Conservation (phyloP, 2,329 filamentous ascomycete species). For the Claviceps sp. region DNA sequence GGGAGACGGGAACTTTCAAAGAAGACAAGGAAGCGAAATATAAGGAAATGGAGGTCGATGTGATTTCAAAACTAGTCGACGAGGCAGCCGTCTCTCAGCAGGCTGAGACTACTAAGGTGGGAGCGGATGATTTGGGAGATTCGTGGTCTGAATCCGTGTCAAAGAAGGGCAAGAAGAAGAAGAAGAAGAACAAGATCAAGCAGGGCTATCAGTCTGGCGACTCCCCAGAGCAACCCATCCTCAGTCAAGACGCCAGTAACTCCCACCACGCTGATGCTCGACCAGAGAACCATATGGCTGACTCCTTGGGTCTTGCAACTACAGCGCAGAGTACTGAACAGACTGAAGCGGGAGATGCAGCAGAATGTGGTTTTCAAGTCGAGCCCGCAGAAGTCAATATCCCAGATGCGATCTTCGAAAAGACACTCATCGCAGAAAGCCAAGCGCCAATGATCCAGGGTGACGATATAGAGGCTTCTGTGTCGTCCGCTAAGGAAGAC, state of each 20-base stretch:
- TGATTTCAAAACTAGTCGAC: constrained; percentile 6
- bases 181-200: constrained; percentile 12
- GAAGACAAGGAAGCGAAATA: constrained; percentile 21
- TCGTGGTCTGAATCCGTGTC: constrained; percentile 7
- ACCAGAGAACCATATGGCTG: constrained; percentile 7
- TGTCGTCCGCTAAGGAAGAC: not conserved
- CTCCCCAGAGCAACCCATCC: constrained; percentile 2
- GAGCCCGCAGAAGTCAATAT: not conserved
- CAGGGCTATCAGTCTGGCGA: constrained; percentile 2
- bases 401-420: not conserved
- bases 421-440: not conserved
- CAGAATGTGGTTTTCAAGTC: constrained; percentile 4
- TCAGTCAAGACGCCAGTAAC: constrained; percentile 4
- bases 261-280: constrained; percentile 5
- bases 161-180: constrained; percentile 19
- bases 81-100: constrained; percentile 6
- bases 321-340: constrained; percentile 5
- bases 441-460: not conserved
- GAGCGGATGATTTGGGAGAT: constrained; percentile 1
- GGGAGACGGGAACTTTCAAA: constrained; percentile 8
- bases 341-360: constrained; percentile 2
- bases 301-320: constrained; percentile 6
- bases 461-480: constrained; percentile 2
- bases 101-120: constrained; percentile 4
- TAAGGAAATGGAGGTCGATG: constrained; percentile 7